A percentile compares a stretch with the other conserved stretches of the same genome.
phyloP scores from a whole-genome alignment of 1,284 basidiomycete species.

The Irpex sp. region DNA sequence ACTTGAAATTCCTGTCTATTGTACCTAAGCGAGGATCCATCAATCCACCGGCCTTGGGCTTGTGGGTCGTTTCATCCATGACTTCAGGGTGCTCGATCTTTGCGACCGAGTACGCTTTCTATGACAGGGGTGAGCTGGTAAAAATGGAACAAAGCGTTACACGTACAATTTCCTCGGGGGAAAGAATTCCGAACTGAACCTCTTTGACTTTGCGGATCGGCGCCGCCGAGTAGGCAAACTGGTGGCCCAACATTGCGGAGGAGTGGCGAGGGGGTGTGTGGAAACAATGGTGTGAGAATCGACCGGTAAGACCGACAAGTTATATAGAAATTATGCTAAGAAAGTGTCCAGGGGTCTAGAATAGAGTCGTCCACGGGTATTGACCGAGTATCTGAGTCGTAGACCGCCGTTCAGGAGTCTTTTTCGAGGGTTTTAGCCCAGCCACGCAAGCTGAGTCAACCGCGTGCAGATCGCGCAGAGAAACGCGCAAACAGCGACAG shows the following conservation, averaged over 20 bases:
- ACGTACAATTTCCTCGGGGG: slow-evolving; percentile 98
- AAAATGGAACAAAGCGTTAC: slow-evolving; percentile 12
- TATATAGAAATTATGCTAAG: slow-evolving; percentile 9
- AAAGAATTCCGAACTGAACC: slow-evolving; percentile 99
- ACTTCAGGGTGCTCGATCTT: slow-evolving; percentile 99
- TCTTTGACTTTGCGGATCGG: slow-evolving; percentile 94
- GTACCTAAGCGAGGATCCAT: slow-evolving; percentile 99
- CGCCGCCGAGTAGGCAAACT: slow-evolving; percentile 89
- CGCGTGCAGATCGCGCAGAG: slow-evolving; percentile 5
- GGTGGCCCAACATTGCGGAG: slow-evolving; percentile 70
- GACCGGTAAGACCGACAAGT: slow-evolving; percentile 9
- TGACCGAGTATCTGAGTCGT: background rate
- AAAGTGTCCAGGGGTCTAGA: slow-evolving; percentile 13
- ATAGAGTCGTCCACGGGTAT: slow-evolving; percentile 1
- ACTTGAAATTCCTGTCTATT: slow-evolving; percentile 99
- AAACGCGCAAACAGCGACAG: slow-evolving; percentile 9
- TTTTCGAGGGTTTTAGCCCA: slow-evolving; percentile 19
- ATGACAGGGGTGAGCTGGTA: slow-evolving; percentile 19
- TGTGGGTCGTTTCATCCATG: slow-evolving; percentile 90
- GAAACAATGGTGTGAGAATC: slow-evolving; percentile 15
- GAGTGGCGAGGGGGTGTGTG: slow-evolving; percentile 5
- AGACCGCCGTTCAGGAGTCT: slow-evolving; percentile 15
- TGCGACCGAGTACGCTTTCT: slow-evolving; percentile 98
- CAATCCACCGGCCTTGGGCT: slow-evolving; percentile 88
- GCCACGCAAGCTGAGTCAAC: slow-evolving; percentile 22